phyloP scores from a whole-genome alignment of 306 rosid genomes.

The Carpinus fangiana region DNA sequence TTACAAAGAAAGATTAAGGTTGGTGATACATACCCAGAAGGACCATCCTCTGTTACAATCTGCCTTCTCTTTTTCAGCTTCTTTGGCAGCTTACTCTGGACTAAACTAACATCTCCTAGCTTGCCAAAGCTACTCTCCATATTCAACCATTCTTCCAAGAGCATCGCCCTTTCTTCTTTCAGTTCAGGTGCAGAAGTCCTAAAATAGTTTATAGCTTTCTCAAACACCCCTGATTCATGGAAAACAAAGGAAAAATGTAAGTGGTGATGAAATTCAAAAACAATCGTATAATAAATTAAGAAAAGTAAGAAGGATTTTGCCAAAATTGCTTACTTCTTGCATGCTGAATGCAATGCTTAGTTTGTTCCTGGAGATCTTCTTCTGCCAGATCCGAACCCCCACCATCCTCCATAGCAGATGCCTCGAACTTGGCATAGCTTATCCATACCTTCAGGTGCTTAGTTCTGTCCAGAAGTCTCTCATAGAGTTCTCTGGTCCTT shows the following conservation, averaged over 20 bases:
- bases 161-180: constrained; percentile 94
- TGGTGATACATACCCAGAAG: constrained; percentile 60
- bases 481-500: constrained; percentile 78
- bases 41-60: constrained; percentile 70
- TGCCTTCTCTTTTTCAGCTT: constrained; percentile 88
- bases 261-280: constrained; percentile 13
- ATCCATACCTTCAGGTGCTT: constrained; percentile 95
- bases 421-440: constrained; percentile 82
- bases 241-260: constrained; percentile 1
- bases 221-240: constrained; percentile 70
- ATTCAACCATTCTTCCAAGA: constrained; percentile 89
- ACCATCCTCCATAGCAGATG: constrained; percentile 49
- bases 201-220: constrained; percentile 71
- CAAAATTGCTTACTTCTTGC: constrained; percentile 68
- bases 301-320: constrained; percentile 8
- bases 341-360: constrained; percentile 57
- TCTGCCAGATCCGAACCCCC: constrained; percentile 36
- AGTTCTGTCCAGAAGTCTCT: constrained; percentile 86
- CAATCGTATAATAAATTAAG: constrained; percentile 4
- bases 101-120: constrained; percentile 73
- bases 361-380: constrained; percentile 43
- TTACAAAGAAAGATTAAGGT: not conserved
- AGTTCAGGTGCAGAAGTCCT: constrained; percentile 85
- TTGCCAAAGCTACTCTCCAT: constrained; percentile 72
- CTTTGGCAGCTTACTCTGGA: constrained; percentile 86